Conservation (phyloP, 2,329 filamentous ascomycete species). For the Botrytis byssoidea region DNA sequence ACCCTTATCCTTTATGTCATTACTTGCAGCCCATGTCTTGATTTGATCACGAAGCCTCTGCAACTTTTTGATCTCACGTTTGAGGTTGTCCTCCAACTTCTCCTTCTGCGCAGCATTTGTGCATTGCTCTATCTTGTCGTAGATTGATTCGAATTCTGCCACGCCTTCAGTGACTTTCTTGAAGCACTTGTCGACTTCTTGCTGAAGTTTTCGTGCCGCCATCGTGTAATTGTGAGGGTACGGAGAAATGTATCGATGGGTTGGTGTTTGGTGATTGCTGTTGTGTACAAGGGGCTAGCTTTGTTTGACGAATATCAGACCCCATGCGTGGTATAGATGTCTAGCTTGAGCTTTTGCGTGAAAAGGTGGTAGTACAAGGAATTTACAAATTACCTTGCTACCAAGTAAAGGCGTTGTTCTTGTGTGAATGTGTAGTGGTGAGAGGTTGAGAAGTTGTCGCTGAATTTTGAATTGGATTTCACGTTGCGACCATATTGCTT, state of each 20-base stretch:
- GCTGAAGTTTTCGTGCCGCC: slow-evolving; percentile 93
- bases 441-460: background rate
- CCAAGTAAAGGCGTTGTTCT: background rate
- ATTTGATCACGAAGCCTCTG: slow-evolving; percentile 97
- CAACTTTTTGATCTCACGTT: slow-evolving; percentile 99
- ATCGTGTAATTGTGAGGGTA: slow-evolving; percentile 53
- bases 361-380: slow-evolving; percentile 25
- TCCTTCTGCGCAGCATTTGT: slow-evolving; percentile 94
- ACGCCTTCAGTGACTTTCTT: slow-evolving; percentile 97
- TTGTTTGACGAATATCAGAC: slow-evolving; percentile 28
- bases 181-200: slow-evolving; percentile 99
- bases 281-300: slow-evolving; percentile 35
- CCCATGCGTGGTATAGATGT: slow-evolving; percentile 32
- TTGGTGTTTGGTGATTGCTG: slow-evolving; percentile 29
- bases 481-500: slow-evolving; percentile 14
- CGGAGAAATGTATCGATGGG: slow-evolving; percentile 22
- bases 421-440: background rate
- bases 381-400: slow-evolving; percentile 18
- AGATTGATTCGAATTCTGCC: slow-evolving; percentile 86
- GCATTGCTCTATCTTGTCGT: slow-evolving; percentile 95
- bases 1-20: slow-evolving; percentile 99
- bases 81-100: slow-evolving; percentile 95
- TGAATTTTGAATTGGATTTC: slow-evolving; percentile 8
- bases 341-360: background rate
- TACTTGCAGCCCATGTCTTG: slow-evolving; percentile 97